Conservation (phyloP, 1,284 basidiomycete species). For the Cutaneotrichosporon dermatis region DNA sequence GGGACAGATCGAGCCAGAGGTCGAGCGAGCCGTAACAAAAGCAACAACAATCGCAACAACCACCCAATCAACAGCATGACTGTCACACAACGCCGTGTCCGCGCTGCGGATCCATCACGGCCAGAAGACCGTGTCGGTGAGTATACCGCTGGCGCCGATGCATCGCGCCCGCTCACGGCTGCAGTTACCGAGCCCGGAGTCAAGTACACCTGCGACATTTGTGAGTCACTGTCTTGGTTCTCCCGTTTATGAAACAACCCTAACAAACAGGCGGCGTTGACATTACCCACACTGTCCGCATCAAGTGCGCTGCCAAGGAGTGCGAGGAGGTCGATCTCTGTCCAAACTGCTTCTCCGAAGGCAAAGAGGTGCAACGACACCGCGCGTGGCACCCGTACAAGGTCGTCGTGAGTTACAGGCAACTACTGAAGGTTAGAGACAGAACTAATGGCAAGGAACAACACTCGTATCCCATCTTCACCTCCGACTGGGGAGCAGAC, state of each 20-base stretch:
- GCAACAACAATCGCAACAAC: not conserved
- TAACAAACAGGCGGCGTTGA: conserved; percentile 27
- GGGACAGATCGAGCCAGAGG: not conserved
- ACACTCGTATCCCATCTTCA: conserved; percentile 92
- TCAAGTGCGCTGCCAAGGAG: conserved; percentile 78
- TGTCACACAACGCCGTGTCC: conserved; percentile 43
- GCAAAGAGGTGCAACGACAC: conserved; percentile 82
- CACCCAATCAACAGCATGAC: conserved; percentile 33
- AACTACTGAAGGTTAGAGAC: too few species aligned
- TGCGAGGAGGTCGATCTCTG: conserved; percentile 85
- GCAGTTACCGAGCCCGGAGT: conserved; percentile 43
- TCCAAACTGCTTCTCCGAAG: conserved; percentile 83
- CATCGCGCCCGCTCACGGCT: not conserved
- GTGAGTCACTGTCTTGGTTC: conserved; percentile 9
- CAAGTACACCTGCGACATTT: conserved; percentile 50
- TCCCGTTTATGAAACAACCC: too few species aligned
- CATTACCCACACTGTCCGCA: conserved; percentile 75
- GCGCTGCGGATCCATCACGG: conserved; percentile 32
- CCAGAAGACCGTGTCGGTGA: conserved; percentile 37
- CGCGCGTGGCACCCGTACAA: conserved; percentile 87
- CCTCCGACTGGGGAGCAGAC: conserved; percentile 95
- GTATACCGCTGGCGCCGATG: not conserved
- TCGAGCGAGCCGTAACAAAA: not conserved
- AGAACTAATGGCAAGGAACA: conserved; percentile 61
- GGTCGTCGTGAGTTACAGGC: conserved; percentile 64